A percentile compares a stretch with the other conserved stretches of the same genome.
phyloP scores from a whole-genome alignment of 1,139 yeast genomes.

The Arxiozyma telluris region DNA sequence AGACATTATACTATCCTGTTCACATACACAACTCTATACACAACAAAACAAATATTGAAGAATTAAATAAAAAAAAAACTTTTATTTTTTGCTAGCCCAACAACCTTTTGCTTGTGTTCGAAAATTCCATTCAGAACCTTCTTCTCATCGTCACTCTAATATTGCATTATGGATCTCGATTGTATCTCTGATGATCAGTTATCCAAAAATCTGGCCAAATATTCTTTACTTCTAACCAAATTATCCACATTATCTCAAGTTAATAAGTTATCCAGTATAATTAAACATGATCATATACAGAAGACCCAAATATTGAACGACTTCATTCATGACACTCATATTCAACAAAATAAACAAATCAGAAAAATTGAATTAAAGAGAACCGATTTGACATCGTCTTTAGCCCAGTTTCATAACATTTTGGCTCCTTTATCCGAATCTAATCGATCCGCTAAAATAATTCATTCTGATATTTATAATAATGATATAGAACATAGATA shows the following conservation, averaged over 20 bases:
- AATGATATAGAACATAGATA: constrained; percentile 64
- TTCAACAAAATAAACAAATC: constrained; percentile 26
- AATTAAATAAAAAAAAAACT: too few relatives aligned
- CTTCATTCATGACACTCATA: constrained; percentile 19
- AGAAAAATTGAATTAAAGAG: constrained; percentile 34
- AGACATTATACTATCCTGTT: too few relatives aligned
- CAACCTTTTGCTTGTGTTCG: neutral
- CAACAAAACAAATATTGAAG: neutral
- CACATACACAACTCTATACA: too few relatives aligned
- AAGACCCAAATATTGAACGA: constrained; percentile 14
- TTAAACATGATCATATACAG: constrained; percentile 16
- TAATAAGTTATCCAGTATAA: constrained; percentile 18
- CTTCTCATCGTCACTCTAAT: neutral
- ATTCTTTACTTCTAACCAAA: constrained; percentile 21
- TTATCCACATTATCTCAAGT: constrained; percentile 27
- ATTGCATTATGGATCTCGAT: constrained; percentile 1
- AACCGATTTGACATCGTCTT: constrained; percentile 38
- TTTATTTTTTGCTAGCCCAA: neutral
- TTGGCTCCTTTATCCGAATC: constrained; percentile 38
- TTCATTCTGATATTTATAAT: constrained; percentile 60
- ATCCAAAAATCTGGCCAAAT: constrained; percentile 24
- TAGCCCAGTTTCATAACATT: constrained; percentile 31
- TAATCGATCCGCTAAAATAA: constrained; percentile 53
- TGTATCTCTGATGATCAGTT: constrained; percentile 18
- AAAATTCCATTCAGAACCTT: neutral